These are phyloP conservation scores for Coffea eugenioides DNA, from an alignment of 257 asterid species.

Conservation along the genomic window DNA sequence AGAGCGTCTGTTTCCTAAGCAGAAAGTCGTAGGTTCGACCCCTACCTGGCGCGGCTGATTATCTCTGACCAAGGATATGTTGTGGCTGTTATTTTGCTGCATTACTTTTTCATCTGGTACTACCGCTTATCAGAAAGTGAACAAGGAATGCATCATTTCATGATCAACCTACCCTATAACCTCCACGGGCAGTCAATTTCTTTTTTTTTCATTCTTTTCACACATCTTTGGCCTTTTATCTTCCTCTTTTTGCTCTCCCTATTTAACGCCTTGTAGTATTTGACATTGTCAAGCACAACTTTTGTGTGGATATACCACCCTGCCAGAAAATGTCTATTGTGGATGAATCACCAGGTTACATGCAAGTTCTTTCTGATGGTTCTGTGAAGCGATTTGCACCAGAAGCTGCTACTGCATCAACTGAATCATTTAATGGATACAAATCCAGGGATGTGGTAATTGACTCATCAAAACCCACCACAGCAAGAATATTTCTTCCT, in stretches of 20 bases:
- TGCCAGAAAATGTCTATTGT: slow-evolving; percentile 43
- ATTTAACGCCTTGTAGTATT: not conserved
- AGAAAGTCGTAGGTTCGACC: slow-evolving; percentile 95
- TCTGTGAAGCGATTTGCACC: slow-evolving; percentile 44
- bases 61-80: too few relatives aligned
- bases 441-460: slow-evolving; percentile 53
- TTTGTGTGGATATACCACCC: too few relatives aligned
- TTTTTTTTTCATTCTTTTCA: not conserved
- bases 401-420: slow-evolving; percentile 29
- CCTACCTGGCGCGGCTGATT: slow-evolving; percentile 79
- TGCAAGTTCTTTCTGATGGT: slow-evolving; percentile 67
- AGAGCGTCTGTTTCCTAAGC: slow-evolving; percentile 98
- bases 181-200: not conserved
- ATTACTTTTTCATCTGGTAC: too few relatives aligned
- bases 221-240: not conserved
- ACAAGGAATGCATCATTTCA: not conserved
- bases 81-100: too few relatives aligned
- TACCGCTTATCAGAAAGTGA: not conserved
- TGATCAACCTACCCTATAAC: slow-evolving; percentile 31
- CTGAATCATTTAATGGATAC: slow-evolving; percentile 33
- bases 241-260: not conserved
- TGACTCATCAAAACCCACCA: slow-evolving; percentile 47
- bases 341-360: slow-evolving; percentile 52
- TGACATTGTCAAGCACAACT: not conserved
- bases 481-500: slow-evolving; percentile 66